These are phyloP conservation scores for Phytophthora niederhauseri DNA, from an alignment of 352 stramenopile species.

Conservation along the genomic window DNA sequence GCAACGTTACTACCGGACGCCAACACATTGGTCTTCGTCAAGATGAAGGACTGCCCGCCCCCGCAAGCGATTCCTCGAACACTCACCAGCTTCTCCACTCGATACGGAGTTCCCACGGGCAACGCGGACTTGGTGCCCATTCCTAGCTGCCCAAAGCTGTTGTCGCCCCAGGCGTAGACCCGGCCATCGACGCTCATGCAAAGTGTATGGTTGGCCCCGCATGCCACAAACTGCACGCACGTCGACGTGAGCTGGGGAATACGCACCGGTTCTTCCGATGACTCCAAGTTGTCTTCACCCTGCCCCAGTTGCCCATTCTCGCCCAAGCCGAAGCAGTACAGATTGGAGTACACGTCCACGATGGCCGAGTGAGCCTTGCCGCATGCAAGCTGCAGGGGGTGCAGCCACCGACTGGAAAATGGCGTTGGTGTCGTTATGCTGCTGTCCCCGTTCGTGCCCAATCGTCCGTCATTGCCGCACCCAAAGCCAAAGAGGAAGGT, in stretches of 20 bases:
- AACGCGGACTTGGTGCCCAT: slow-evolving; percentile 41
- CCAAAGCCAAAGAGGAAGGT: slow-evolving; percentile 79
- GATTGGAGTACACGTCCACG: slow-evolving; percentile 75
- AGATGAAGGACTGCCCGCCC: slow-evolving; percentile 65
- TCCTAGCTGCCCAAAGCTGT: slow-evolving; percentile 62
- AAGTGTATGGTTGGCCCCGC: slow-evolving; percentile 66
- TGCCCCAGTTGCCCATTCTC: slow-evolving; percentile 61
- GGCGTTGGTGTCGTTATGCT: slow-evolving; percentile 57
- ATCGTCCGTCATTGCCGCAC: slow-evolving; percentile 54
- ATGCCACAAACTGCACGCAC: slow-evolving; percentile 58
- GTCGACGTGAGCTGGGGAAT: slow-evolving; percentile 47
- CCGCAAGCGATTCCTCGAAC: slow-evolving; percentile 53
- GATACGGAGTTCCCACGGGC: slow-evolving; percentile 39
- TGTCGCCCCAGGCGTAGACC: slow-evolving; percentile 74
- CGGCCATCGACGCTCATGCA: slow-evolving; percentile 61
- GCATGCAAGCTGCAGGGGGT: slow-evolving; percentile 71
- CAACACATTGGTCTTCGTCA: slow-evolving; percentile 60
- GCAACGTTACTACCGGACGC: slow-evolving; percentile 67
- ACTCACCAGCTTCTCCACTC: slow-evolving; percentile 59
- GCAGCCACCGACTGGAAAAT: slow-evolving; percentile 67
- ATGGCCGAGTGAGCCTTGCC: slow-evolving; percentile 72
- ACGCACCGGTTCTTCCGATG: slow-evolving; percentile 59
- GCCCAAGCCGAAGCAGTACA: slow-evolving; percentile 73
- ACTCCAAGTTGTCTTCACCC: slow-evolving; percentile 55
- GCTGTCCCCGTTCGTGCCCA: slow-evolving; percentile 54